Evolutionary conservation across 2,329 filamentous ascomycete genomes (phyloP), one percentile per base, ranked within the genome.

Genomic region (Penicillium psychrosexuale): DNA sequence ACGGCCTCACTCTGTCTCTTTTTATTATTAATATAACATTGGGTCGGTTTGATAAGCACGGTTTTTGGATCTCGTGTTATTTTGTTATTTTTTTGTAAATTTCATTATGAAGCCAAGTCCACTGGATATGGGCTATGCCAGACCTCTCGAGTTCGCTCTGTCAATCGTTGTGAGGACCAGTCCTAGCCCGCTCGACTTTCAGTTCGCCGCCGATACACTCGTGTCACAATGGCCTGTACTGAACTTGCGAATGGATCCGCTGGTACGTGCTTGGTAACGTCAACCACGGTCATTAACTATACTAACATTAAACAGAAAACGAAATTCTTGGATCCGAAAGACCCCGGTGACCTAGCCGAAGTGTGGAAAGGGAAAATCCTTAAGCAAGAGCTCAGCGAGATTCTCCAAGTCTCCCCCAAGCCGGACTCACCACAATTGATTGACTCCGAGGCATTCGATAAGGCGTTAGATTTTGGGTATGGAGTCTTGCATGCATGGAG

Each of bases 181-280:
- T 7, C 53, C 53, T 6, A 55, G 53, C 24, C 40, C 53, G 27
- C 46, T 55, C 8, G 53, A 55, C 13, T 55, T 55, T 30, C 47
- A 55, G 13, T 55, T 55, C 5, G 53, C 53, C 3, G 47, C 53
- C n/a, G 53, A 55, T 39, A 55, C 53, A 3, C 53, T 55, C 4
- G 42, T 51, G 4, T 51, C 36, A 12, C 47, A 55, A 55, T 55
- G 53, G 53, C 53, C 53, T 17, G 42, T 51, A 4, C 22, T 55
- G 8, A 51, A 51, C 8, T 9, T 55, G 22, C 47, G 53, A 24
- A 55, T 55, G 53, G 19, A 55, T 11, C 24, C 53, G 3, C 31
- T 51, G 47, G 53, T 55, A n/a, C 12, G 52, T 17, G 28, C 2
- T 27, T 15, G n/a, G 6, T 3, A n/a, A n/a, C 4, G 19, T 30